Percentiles rank a stretch among this genome's conserved stretches.
Conservation (phyloP, 208 protist genomes). For the Trichomonas tenax region DNA sequence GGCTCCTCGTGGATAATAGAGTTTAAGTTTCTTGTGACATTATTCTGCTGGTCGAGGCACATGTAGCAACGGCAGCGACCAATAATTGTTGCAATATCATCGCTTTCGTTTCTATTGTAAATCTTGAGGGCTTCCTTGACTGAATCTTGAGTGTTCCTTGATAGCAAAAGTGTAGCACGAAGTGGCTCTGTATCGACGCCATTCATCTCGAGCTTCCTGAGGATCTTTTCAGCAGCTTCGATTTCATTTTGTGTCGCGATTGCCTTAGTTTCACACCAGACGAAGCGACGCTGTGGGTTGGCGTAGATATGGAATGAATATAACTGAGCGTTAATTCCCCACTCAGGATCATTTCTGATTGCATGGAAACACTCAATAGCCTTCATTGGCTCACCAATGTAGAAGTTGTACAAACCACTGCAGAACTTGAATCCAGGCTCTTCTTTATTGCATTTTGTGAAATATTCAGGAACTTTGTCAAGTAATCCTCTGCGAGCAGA, state of each 20-base stretch:
- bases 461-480: neutral
- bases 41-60: neutral
- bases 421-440: neutral
- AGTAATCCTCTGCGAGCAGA: neutral
- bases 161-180: neutral
- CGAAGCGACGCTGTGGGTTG: neutral
- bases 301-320: neutral
- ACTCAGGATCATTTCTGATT: neutral
- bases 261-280: constrained; percentile 12
- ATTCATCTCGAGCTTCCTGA: neutral
- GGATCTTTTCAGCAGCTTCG: neutral
- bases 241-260: neutral
- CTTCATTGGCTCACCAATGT: neutral
- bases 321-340: neutral
- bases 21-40: neutral
- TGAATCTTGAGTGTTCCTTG: neutral
- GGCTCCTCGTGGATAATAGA: neutral
- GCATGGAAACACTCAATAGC: neutral
- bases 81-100: neutral
- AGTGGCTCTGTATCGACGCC: neutral
- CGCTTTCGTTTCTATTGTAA: neutral
- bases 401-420: neutral
- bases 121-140: neutral
- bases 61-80: neutral
- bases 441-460: neutral